Conservation (phyloP, 148 eudicot genomes). For the Rhododendron ovatum region DNA sequence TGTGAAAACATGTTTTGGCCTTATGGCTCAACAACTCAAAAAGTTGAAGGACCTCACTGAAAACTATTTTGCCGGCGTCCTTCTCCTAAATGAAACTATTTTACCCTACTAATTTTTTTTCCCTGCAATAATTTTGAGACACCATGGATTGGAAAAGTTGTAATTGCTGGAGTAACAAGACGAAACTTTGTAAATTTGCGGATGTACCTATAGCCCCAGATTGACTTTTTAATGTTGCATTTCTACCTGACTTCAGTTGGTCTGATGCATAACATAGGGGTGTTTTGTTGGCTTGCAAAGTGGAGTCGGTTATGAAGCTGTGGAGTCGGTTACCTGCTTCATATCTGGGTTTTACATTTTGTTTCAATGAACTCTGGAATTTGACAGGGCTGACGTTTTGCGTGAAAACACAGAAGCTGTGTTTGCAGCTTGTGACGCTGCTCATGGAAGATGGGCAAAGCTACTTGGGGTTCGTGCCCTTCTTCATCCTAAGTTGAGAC, state of each 20-base stretch:
- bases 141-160: not conserved
- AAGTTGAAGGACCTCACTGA: no score
- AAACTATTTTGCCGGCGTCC: no score
- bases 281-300: not conserved
- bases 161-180: not conserved
- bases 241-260: not conserved
- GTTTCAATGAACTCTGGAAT: not conserved
- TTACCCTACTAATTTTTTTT: no score
- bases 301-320: not conserved
- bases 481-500: conserved; percentile 82
- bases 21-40: no score
- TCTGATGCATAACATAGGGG: not conserved
- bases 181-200: not conserved
- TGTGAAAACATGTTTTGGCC: no score
- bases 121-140: not conserved
- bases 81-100: no score
- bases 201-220: not conserved
- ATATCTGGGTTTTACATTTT: not conserved
- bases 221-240: not conserved
- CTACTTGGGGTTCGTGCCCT: conserved; percentile 94
- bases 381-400: conserved; percentile 90
- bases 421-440: conserved; percentile 97
- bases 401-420: conserved; percentile 98
- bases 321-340: not conserved
- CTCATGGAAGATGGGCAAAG: conserved; percentile 99